Evolutionary conservation across 257 asterid genomes (phyloP).

Genomic region (Capsicum baccatum): DNA sequence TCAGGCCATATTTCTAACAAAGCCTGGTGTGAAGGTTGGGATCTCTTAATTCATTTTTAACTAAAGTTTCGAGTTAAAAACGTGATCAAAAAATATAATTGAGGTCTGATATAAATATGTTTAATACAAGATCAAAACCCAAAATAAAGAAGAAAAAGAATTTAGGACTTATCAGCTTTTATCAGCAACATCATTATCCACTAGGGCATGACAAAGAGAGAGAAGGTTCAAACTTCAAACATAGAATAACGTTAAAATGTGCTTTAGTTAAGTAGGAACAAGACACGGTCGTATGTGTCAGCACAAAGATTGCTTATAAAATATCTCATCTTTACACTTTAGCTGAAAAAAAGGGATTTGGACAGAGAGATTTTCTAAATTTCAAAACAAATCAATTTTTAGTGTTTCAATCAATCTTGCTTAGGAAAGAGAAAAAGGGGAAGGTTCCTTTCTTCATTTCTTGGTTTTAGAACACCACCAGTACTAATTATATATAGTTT

Average conservation of each 20-base stretch:
- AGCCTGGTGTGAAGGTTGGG: no score
- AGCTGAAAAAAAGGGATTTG: background rate
- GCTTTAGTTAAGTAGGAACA: constrained; percentile 43
- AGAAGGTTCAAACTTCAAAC: constrained; percentile 21
- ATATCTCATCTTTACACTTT: constrained; percentile 30
- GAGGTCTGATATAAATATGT: no score
- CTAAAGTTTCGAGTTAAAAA: no score
- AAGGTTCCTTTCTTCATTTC: constrained; percentile 15
- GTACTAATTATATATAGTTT: no score
- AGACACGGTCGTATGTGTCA: constrained; percentile 52
- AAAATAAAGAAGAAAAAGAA: no score
- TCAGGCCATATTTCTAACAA: no score
- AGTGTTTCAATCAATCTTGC: background rate
- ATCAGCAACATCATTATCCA: constrained; percentile 58
- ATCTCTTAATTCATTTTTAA: no score
- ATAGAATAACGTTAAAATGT: constrained; percentile 37
- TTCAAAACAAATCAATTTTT: background rate
- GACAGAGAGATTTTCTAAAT: background rate
- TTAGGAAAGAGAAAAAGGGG: background rate
- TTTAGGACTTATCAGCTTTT: constrained; percentile 42
- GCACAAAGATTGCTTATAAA: constrained; percentile 30
- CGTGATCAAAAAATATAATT: no score
- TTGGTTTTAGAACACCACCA: background rate
- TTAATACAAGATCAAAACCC: no score
- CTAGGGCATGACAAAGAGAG: constrained; percentile 43